Conservation (phyloP, 345 rosid genomes). For the Eucalyptus sp. region DNA sequence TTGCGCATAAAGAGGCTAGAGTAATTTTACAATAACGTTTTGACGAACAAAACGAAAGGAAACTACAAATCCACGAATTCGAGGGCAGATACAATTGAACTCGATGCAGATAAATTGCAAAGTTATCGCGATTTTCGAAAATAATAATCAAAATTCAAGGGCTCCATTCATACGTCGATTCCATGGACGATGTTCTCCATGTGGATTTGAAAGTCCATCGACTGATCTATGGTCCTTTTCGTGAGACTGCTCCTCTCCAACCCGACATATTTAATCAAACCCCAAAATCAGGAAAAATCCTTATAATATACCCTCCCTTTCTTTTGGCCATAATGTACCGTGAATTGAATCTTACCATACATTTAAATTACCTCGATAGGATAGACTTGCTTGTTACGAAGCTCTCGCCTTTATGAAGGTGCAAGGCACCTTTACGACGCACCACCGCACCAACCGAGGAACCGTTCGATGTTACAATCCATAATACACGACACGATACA, state of each 20-base stretch:
- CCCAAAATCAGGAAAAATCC: not conserved
- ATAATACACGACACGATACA: not conserved
- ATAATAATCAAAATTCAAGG: not conserved
- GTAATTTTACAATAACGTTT: not conserved
- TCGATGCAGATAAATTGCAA: not conserved
- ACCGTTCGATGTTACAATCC: not conserved
- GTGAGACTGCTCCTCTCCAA: not conserved
- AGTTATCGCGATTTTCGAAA: fast-evolving
- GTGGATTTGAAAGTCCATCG: not conserved
- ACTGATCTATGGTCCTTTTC: not conserved
- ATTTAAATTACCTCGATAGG: not conserved
- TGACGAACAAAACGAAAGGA: not conserved
- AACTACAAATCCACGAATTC: not conserved
- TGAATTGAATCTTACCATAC: not conserved
- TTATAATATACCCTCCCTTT: not conserved
- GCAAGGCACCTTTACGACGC: not conserved
- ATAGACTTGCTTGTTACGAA: not conserved
- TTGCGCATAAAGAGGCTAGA: not conserved
- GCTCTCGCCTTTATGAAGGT: not conserved
- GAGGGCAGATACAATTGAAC: fast-evolving
- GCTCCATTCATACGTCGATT: fast-evolving
- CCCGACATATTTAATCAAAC: not conserved
- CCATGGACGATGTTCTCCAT: not conserved
- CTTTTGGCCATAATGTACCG: not conserved
- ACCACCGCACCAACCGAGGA: not conserved